Evolutionary conservation across 306 rosid species (phyloP).

Genomic region (Quercus suber): DNA sequence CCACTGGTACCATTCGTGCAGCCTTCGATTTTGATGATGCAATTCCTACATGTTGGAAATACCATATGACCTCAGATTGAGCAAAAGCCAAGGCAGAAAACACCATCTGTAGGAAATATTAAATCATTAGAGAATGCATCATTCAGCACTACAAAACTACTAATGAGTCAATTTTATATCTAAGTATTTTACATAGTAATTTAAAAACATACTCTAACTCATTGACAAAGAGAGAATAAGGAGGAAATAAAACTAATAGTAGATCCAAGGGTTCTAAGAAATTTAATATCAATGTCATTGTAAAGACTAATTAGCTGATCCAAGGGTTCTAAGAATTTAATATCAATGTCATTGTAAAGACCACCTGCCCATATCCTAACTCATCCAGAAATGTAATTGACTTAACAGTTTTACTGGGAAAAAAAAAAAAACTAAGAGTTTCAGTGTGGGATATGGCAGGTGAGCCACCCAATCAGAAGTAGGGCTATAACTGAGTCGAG

Average conservation of each 20-base stretch:
- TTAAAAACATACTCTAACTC: not conserved
- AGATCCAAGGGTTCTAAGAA: not conserved
- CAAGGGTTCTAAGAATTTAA: not conserved
- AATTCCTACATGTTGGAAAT: slow-evolving; percentile 91
- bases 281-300: not conserved
- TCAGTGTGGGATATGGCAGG: no score
- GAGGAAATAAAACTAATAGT: not conserved
- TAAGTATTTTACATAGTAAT: not conserved
- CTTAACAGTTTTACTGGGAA: no score
- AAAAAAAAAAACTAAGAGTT: no score
- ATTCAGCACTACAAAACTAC: not conserved
- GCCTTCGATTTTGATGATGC: slow-evolving; percentile 86
- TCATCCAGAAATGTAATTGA: no score
- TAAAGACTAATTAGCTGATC: not conserved
- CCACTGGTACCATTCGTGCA: slow-evolving; percentile 66
- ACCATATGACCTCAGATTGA: slow-evolving; percentile 96
- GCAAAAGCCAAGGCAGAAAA: slow-evolving; percentile 98
- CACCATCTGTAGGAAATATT: slow-evolving; percentile 73
- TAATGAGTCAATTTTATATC: not conserved
- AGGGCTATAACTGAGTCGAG: no score
- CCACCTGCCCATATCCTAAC: no score
- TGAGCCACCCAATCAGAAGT: no score
- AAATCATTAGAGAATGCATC: slow-evolving; percentile 25
- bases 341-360: not conserved
- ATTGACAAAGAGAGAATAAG: not conserved